Evolutionary conservation across 352 stramenopile genomes (phyloP).

Genomic region (Phytophthora pistaciae): DNA sequence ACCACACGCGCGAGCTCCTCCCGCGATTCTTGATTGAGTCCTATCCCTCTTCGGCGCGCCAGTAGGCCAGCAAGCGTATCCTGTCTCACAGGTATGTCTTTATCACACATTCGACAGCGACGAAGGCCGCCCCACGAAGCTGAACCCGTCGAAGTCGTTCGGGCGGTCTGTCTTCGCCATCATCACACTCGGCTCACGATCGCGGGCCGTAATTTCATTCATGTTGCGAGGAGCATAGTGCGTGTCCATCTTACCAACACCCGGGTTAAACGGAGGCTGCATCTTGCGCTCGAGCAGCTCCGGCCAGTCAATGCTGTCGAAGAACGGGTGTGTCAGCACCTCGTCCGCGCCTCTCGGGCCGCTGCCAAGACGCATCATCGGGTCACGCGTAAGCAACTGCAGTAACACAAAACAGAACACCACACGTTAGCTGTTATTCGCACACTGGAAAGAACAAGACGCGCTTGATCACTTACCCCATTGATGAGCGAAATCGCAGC

Average conservation of each 20-base stretch:
- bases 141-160: slow-evolving; percentile 93
- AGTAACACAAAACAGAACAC: slow-evolving; percentile 27
- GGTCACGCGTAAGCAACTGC: slow-evolving; percentile 97
- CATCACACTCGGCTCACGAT: slow-evolving; percentile 83
- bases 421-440: slow-evolving; percentile 23
- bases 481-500: slow-evolving; percentile 92
- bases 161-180: slow-evolving; percentile 60
- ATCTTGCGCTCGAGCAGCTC: slow-evolving; percentile 87
- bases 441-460: slow-evolving; percentile 5
- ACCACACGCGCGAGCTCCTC: slow-evolving; percentile 23
- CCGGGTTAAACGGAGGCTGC: slow-evolving; percentile 89
- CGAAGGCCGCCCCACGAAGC: slow-evolving; percentile 89
- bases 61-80: slow-evolving; percentile 32
- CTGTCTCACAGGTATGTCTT: slow-evolving; percentile 18
- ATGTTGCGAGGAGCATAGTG: slow-evolving; percentile 88
- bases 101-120: slow-evolving; percentile 66
- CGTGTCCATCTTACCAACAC: slow-evolving; percentile 88
- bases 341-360: slow-evolving; percentile 90
- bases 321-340: slow-evolving; percentile 93
- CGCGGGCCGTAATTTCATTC: slow-evolving; percentile 90
- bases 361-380: slow-evolving; percentile 95
- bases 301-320: slow-evolving; percentile 92
- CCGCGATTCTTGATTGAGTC: slow-evolving; percentile 23
- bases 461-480: slow-evolving; percentile 71
- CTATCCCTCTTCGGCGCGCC: slow-evolving; percentile 1